Evolutionary conservation across 1,139 yeast species (phyloP).

Genomic region (Pichia sp.): DNA sequence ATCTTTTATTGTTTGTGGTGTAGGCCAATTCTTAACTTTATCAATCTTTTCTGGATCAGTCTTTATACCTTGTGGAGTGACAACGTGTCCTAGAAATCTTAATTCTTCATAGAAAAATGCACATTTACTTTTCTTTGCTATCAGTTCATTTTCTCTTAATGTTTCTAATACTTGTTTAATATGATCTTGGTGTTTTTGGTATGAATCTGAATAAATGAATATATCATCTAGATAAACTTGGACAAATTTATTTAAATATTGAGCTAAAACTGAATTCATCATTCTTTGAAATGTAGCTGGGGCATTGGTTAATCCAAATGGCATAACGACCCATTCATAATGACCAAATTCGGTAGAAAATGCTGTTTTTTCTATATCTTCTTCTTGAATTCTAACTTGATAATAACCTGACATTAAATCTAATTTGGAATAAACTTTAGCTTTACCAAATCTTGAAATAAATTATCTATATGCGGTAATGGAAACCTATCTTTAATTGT

Average conservation of each 20-base stretch:
- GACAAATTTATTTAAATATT: constrained; percentile 12
- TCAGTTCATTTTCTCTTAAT: background rate
- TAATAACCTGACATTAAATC: constrained; percentile 14
- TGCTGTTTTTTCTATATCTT: no score
- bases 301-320: constrained; percentile 21
- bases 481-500: constrained; percentile 18
- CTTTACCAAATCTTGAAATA: background rate
- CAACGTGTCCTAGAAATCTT: constrained; percentile 12
- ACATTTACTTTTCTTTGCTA: constrained; percentile 4
- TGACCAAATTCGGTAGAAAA: constrained; percentile 1
- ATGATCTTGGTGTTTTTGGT: constrained; percentile 20
- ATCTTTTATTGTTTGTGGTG: no score
- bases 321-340: constrained; percentile 22
- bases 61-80: constrained; percentile 1
- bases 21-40: no score
- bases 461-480: constrained; percentile 16
- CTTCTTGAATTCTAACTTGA: no score
- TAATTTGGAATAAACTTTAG: constrained; percentile 13
- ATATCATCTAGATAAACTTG: constrained; percentile 25
- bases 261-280: constrained; percentile 18
- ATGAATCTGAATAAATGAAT: constrained; percentile 18
- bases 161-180: constrained; percentile 17
- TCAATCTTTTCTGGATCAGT: constrained; percentile 4
- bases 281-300: constrained; percentile 14
- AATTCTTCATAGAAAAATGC: constrained; percentile 8